Conservation (phyloP, 495 filamentous ascomycete genomes). For the Aspergillus nanangensis region DNA sequence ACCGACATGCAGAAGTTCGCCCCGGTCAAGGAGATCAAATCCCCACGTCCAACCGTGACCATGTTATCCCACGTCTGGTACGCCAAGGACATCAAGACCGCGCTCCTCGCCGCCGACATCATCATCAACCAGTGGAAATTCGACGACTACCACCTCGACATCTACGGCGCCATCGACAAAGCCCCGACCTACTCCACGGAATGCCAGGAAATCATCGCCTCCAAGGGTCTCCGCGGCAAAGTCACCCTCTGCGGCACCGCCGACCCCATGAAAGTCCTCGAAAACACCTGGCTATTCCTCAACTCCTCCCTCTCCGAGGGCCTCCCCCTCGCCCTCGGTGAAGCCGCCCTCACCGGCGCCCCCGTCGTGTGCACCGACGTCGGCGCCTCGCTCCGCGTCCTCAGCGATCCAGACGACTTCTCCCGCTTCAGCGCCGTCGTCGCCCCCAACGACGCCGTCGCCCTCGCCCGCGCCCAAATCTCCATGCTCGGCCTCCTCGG, state of each 20-base stretch:
- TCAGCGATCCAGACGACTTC: conserved; percentile 57
- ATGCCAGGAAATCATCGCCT: conserved; percentile 58
- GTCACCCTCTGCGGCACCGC: conserved; percentile 54
- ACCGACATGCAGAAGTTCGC: conserved; percentile 60
- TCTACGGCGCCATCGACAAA: conserved; percentile 60
- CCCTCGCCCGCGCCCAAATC: conserved; percentile 59
- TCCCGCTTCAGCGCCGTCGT: conserved; percentile 58
- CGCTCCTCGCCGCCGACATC: conserved; percentile 58
- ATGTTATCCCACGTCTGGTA: conserved; percentile 65
- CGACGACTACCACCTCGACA: conserved; percentile 57
- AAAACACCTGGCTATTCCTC: conserved; percentile 62
- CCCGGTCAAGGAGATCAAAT: conserved; percentile 54
- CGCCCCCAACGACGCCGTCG: conserved; percentile 56
- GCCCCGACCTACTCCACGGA: conserved; percentile 56
- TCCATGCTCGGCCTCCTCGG: conserved; percentile 56
- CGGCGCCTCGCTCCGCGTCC: conserved; percentile 56
- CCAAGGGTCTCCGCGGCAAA: conserved; percentile 49
- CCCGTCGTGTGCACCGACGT: conserved; percentile 64
- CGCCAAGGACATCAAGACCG: conserved; percentile 63
- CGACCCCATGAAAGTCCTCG: conserved; percentile 53
- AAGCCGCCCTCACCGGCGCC: conserved; percentile 59
- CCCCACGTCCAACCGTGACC: conserved; percentile 54
- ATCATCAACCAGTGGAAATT: conserved; percentile 66
- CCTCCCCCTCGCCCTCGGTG: conserved; percentile 60
- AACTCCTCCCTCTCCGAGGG: conserved; percentile 66